Evolutionary conservation across 2,329 filamentous ascomycete species (phyloP).

Genomic region (Biscogniauxia sp.): DNA sequence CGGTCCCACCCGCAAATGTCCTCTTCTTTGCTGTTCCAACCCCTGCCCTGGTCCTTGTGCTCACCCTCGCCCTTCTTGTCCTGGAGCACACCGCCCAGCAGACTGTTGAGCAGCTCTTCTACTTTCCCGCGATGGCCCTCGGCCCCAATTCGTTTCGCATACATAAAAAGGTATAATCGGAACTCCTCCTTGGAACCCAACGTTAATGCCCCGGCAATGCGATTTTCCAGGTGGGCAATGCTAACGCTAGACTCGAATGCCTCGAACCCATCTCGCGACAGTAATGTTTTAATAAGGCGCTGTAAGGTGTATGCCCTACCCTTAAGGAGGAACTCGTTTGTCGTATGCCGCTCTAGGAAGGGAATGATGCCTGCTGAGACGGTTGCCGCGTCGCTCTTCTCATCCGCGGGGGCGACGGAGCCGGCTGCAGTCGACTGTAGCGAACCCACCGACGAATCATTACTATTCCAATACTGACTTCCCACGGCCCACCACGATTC

Average conservation of each 20-base stretch:
- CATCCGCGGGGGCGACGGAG: slow-evolving; percentile 47
- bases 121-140: slow-evolving; percentile 87
- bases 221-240: slow-evolving; percentile 92
- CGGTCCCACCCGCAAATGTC: slow-evolving; percentile 89
- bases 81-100: slow-evolving; percentile 70
- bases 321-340: slow-evolving; percentile 85
- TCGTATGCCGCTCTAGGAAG: slow-evolving; percentile 89
- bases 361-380: slow-evolving; percentile 92
- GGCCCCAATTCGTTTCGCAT: slow-evolving; percentile 89
- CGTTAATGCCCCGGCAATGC: slow-evolving; percentile 83
- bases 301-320: slow-evolving; percentile 90
- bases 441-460: slow-evolving; percentile 82
- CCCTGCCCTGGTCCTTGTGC: slow-evolving; percentile 46
- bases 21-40: slow-evolving; percentile 66
- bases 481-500: slow-evolving; percentile 98
- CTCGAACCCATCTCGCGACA: slow-evolving; percentile 88
- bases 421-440: slow-evolving; percentile 70
- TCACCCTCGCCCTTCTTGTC: slow-evolving; percentile 51
- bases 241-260: slow-evolving; percentile 87
- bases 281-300: slow-evolving; percentile 81
- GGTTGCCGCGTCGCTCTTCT: slow-evolving; percentile 49
- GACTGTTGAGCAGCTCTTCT: slow-evolving; percentile 80
- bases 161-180: slow-evolving; percentile 94
- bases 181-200: slow-evolving; percentile 90
- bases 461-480: slow-evolving; percentile 98